Percentiles rank a stretch among this genome's conserved stretches.
These are phyloP conservation scores for Huiozyma sinensis DNA, from an alignment of 805 yeast species.

Conservation along the genomic window DNA sequence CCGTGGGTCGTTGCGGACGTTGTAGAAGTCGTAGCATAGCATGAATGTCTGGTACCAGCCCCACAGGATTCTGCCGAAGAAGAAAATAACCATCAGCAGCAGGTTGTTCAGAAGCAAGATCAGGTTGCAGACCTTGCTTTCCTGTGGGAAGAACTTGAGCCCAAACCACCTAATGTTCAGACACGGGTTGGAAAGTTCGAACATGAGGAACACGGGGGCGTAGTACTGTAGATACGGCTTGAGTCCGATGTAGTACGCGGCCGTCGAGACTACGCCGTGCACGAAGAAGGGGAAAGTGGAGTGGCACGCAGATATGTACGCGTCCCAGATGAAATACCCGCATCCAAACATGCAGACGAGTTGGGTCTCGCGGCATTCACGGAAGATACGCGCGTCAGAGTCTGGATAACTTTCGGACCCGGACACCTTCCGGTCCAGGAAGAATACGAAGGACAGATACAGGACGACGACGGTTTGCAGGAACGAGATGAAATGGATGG, in stretches of 20 bases:
- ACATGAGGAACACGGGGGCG: slow-evolving; percentile 67
- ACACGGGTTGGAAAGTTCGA: slow-evolving; percentile 83
- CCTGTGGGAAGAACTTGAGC: slow-evolving; percentile 16
- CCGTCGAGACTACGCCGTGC: slow-evolving; percentile 64
- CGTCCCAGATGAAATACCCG: slow-evolving; percentile 86
- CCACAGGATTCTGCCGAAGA: slow-evolving; percentile 65
- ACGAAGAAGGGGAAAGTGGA: slow-evolving; percentile 55
- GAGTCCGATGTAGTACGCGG: slow-evolving; percentile 55
- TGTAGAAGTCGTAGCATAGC: slow-evolving; percentile 38
- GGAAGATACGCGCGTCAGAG: slow-evolving; percentile 20
- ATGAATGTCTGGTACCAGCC: slow-evolving; percentile 59
- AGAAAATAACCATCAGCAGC: slow-evolving; percentile 51
- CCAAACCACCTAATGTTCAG: slow-evolving; percentile 85
- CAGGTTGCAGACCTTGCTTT: slow-evolving; percentile 41
- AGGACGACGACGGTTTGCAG: slow-evolving; percentile 68
- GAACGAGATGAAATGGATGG: slow-evolving; percentile 68
- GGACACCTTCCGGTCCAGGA: slow-evolving; percentile 4
- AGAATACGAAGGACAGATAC: slow-evolving; percentile 25
- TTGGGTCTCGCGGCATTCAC: slow-evolving; percentile 16
- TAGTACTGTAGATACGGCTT: slow-evolving; percentile 67
- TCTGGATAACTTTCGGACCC: slow-evolving; percentile 9
- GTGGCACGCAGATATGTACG: slow-evolving; percentile 49
- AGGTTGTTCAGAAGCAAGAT: slow-evolving; percentile 22
- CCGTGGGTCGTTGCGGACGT: slow-evolving; percentile 32
- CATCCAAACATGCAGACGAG: slow-evolving; percentile 33